Evolutionary conservation across 106 monocot genomes (phyloP), one percentile per base, ranked within the genome.

Genomic region (Ottelia alismoides): DNA sequence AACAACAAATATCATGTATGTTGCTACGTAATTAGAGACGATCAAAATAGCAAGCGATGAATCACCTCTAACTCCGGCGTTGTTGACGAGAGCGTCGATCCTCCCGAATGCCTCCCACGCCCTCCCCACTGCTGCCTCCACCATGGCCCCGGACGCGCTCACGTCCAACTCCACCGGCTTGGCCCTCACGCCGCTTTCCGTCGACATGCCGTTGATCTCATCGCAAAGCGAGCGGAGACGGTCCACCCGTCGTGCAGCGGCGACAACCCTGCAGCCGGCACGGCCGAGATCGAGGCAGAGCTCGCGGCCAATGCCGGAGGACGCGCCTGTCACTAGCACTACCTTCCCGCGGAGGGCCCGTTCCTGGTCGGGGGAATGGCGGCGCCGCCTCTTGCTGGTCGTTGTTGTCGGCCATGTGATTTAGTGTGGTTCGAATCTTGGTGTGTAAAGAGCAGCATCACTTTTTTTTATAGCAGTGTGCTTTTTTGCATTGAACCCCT

Each of bases 321-420:
- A 77, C 22, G 67, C 71, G 11, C 71, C 66, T 11, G 70, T 77
- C 35, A 77, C 66, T 52, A 77, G 51, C 43, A 77, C 76, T 25
- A 71, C 71, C 61, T 67, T 71, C 25, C 67, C 74, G 26, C n/a
- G n/a, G n/a, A n/a, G n/a, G n/a, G n/a, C n/a, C n/a, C n/a, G n/a
- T n/a, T n/a, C n/a, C n/a, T n/a, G n/a, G n/a, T n/a, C n/a, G n/a
- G n/a, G n/a, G n/a, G n/a, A n/a, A n/a, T n/a, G n/a, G n/a, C n/a
- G n/a, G n/a, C n/a, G n/a, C n/a, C n/a, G n/a, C n/a, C n/a, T n/a
- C n/a, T n/a, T n/a, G n/a, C n/a, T n/a, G n/a, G n/a, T n/a, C n/a
- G n/a, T n/a, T n/a, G n/a, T n/a, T n/a, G n/a, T n/a, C n/a, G n/a
- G n/a, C n/a, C n/a, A n/a, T n/a, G n/a, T n/a, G n/a, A n/a, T n/a